phyloP scores from a whole-genome alignment of 2,329 filamentous ascomycete genomes.

The Allantophomopsis lycopodina region DNA sequence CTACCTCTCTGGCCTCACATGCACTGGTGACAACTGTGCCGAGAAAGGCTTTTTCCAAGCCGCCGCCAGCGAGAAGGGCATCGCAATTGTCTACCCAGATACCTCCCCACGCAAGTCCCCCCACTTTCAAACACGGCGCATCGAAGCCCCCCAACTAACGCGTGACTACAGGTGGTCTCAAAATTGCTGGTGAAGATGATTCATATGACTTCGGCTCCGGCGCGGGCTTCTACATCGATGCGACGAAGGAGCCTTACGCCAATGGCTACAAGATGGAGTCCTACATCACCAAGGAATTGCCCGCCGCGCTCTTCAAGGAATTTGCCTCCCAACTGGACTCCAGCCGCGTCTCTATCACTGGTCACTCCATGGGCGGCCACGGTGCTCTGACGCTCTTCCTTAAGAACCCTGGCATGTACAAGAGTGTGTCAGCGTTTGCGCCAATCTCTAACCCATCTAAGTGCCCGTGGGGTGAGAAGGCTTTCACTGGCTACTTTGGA shows the following conservation, averaged over 20 bases:
- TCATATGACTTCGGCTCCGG: slow-evolving; percentile 83
- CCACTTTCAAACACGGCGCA: background rate
- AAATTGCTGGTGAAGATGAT: slow-evolving; percentile 75
- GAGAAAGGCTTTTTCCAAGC: slow-evolving; percentile 87
- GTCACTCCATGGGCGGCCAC: slow-evolving; percentile 96
- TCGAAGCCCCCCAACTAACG: background rate
- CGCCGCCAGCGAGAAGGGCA: slow-evolving; percentile 62
- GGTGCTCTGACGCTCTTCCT: slow-evolving; percentile 87
- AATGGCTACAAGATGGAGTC: slow-evolving; percentile 86
- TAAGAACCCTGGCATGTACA: slow-evolving; percentile 82
- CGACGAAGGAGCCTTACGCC: slow-evolving; percentile 59
- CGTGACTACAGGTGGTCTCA: slow-evolving; percentile 45
- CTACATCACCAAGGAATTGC: slow-evolving; percentile 86
- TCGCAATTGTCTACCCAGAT: slow-evolving; percentile 92
- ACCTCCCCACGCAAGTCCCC: slow-evolving; percentile 66
- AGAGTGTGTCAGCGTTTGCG: slow-evolving; percentile 78
- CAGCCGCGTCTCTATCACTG: slow-evolving; percentile 65
- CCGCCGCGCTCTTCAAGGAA: slow-evolving; percentile 54
- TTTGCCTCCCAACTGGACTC: slow-evolving; percentile 58
- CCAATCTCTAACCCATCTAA: slow-evolving; percentile 77
- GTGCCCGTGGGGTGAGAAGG: slow-evolving; percentile 93
- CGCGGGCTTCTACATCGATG: slow-evolving; percentile 91
- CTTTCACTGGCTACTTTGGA: slow-evolving; percentile 83
- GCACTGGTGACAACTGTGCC: slow-evolving; percentile 75
- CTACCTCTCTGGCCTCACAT: slow-evolving; percentile 90